Base-by-base conservation (phyloP, 352 stramenopile species). In the Phytophthora palmivora region DNA sequence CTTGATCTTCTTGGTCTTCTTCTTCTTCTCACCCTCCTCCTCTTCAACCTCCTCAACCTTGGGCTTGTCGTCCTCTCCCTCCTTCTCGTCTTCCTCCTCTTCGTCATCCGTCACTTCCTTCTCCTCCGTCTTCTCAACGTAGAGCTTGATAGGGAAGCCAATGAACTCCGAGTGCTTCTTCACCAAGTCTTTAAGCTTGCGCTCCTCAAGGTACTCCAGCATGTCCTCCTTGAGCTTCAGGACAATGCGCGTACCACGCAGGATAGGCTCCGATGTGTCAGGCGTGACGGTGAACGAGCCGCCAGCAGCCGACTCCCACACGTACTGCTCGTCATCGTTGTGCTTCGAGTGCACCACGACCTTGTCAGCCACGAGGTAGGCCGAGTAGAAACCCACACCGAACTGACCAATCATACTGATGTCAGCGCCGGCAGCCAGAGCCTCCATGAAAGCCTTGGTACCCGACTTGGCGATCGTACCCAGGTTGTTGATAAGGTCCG, bases 151-250 rank as follows among this genome's bases (percentile, higher is more conserved):
- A 30, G 97, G 96, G 95, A 99, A 99, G 47, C 96, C 94, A 88
- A 99, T 99, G 86, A 99, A 99, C 83, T 99, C 97, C 7, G 94
- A 99, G 86, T 99, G 97, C 86, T 99, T 99, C 94, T 99, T 99
- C 44, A 99, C 97, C 32, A 99, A 80, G 77, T 99, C 97, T 82
- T 99, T 99, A 53, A 99, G 81, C 71, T 97, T 96, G 74, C 92
- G 92, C 81, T 99, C 97, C 78, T 99, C 97, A 1, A 99, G 76
- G 88, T 99, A 99, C 78, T 99, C 97, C 6, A 95, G 88, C 97
- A 99, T 98, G 82, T 99, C 97, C 75, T 99, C 97, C 96, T 99
- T 99, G 26, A 99, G 72, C 77, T 97, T 95, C 21, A 99, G 78
- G 50, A 98, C 92, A 66, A 99, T 99, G 72, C 95, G 89, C 44